Conservation (phyloP, 192 early-diverging fungal genomes). For the Entomortierella lignicola region DNA sequence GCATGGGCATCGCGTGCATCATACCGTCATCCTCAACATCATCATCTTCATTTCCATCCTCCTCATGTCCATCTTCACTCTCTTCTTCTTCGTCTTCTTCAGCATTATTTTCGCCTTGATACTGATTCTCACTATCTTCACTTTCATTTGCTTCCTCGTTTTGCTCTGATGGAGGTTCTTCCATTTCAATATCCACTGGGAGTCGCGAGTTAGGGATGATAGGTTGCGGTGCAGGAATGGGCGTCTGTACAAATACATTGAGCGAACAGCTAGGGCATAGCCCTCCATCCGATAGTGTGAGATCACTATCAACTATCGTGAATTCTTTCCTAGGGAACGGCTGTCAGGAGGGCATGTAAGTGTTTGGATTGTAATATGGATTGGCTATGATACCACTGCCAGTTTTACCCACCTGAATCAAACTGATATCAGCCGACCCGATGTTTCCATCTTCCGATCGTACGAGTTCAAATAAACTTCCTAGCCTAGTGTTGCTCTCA, state of each 20-base stretch:
- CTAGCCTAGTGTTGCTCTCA: slow-evolving; percentile 15
- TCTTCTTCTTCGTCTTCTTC: slow-evolving; percentile 6
- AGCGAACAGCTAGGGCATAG: slow-evolving; percentile 46
- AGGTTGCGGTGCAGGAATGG: slow-evolving; percentile 42
- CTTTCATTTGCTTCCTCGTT: slow-evolving; percentile 3
- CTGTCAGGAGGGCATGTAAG: background rate
- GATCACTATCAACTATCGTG: slow-evolving; percentile 14
- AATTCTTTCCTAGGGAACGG: slow-evolving; percentile 46
- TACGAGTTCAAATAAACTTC: slow-evolving; percentile 36
- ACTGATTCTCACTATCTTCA: background rate
- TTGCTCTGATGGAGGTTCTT: slow-evolving; percentile 4
- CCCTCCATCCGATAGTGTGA: slow-evolving; percentile 23
- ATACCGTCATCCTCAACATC: slow-evolving; percentile 31
- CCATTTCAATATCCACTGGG: slow-evolving; percentile 20
- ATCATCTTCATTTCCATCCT: slow-evolving; percentile 8
- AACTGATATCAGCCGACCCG: slow-evolving; percentile 40
- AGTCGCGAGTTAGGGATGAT: slow-evolving; percentile 29
- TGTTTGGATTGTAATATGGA: background rate
- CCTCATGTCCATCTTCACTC: background rate
- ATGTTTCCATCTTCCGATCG: slow-evolving; percentile 34
- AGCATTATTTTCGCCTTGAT: background rate
- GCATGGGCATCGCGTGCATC: slow-evolving; percentile 45
- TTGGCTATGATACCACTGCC: background rate
- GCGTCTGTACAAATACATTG: slow-evolving; percentile 38
- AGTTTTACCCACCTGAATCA: slow-evolving; percentile 35